A percentile compares a stretch with the other conserved stretches of the same genome.
phyloP scores from a whole-genome alignment of 768 basidiomycete genomes.

The Rhizopogon vesiculosus region DNA sequence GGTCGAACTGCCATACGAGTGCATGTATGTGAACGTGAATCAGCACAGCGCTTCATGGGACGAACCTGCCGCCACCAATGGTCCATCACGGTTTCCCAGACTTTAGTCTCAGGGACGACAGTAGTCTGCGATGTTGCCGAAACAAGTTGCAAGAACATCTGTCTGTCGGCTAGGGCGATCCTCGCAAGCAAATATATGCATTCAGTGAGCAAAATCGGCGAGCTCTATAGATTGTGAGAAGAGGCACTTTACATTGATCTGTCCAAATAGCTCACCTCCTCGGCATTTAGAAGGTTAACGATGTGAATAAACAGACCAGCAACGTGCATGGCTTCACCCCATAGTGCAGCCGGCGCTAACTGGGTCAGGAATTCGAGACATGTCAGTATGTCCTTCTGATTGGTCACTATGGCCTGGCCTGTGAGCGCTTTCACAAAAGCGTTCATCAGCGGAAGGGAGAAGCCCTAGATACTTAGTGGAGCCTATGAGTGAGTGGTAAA shows the following conservation, averaged over 20 bases:
- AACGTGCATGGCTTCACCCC: slow-evolving; percentile 70
- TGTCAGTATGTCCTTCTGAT: slow-evolving; percentile 61
- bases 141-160: slow-evolving; percentile 69
- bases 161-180: slow-evolving; percentile 59
- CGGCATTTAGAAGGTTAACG: slow-evolving; percentile 55
- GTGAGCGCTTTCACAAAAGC: slow-evolving; percentile 50
- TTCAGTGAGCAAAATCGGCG: slow-evolving; percentile 48
- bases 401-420: slow-evolving; percentile 43
- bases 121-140: slow-evolving; percentile 49
- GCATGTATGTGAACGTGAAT: neutral
- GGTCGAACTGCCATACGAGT: slow-evolving; percentile 63
- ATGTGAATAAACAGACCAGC: slow-evolving; percentile 70
- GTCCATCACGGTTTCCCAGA: slow-evolving; percentile 67
- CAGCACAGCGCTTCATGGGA: slow-evolving; percentile 6
- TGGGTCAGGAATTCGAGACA: slow-evolving; percentile 59
- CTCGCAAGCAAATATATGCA: slow-evolving; percentile 73
- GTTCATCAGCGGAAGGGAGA: slow-evolving; percentile 51
- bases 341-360: slow-evolving; percentile 53
- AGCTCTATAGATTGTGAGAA: slow-evolving; percentile 18
- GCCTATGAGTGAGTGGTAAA: neutral
- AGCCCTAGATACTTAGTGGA: slow-evolving; percentile 34
- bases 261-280: slow-evolving; percentile 46
- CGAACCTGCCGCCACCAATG: slow-evolving; percentile 80
- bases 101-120: slow-evolving; percentile 42
- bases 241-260: neutral